These are phyloP conservation scores for Polychytrium aggregatum DNA, from an alignment of 192 early-diverging fungal species.

Conservation along the genomic window DNA sequence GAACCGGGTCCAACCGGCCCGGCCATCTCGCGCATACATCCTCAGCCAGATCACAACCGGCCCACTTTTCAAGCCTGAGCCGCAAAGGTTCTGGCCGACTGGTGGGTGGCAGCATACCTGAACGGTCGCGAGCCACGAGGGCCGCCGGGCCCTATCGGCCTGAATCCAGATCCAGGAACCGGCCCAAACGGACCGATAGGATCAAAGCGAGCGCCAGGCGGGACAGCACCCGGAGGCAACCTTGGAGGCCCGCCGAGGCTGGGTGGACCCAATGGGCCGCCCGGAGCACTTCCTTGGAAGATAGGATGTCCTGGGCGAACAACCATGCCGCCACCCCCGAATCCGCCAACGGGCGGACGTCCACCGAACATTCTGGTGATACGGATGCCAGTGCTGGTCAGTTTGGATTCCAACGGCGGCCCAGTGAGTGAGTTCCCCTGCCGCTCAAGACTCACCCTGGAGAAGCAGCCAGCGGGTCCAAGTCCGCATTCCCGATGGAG, in stretches of 20 bases:
- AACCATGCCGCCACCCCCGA: constrained; percentile 78
- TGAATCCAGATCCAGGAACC: constrained; percentile 23
- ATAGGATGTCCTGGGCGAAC: constrained; percentile 84
- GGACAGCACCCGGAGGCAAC: constrained; percentile 38
- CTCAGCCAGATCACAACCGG: no score
- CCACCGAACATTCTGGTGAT: no score
- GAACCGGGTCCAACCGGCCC: not conserved
- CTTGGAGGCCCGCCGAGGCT: constrained; percentile 36
- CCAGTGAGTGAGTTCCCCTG: no score
- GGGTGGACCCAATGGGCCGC: constrained; percentile 33
- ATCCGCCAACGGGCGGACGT: no score
- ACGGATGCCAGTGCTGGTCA: no score
- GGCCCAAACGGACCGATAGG: constrained; percentile 74
- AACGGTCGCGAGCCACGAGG: constrained; percentile 4
- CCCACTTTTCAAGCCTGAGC: no score
- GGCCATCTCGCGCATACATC: not conserved
- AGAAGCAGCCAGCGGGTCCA: no score
- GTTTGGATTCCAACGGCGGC: no score
- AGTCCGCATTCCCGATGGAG: no score
- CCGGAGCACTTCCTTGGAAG: constrained; percentile 49
- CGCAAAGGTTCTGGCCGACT: no score
- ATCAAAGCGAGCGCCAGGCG: constrained; percentile 80
- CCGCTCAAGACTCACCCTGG: no score
- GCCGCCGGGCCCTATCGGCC: no score
- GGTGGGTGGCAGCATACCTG: constrained; percentile 1